These are phyloP conservation scores for Pseudomonodictys pantanalensis DNA, from an alignment of 495 filamentous ascomycete genomes.

Conservation along the genomic window DNA sequence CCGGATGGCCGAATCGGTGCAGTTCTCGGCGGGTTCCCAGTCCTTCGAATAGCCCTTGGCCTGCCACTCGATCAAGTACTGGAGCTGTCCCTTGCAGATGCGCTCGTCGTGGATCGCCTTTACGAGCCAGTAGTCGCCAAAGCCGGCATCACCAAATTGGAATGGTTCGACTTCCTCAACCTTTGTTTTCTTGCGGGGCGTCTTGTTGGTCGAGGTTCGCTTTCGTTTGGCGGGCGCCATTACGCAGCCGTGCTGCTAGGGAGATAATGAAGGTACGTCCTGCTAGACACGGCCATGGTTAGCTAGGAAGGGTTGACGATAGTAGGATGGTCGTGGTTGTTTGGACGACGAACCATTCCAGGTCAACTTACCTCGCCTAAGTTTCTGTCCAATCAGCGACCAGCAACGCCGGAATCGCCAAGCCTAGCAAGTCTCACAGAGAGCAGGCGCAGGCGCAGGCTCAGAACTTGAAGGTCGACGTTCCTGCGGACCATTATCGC, in stretches of 20 bases:
- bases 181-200: background rate
- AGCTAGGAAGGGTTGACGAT: background rate
- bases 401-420: no score
- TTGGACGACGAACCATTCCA: background rate
- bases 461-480: no score
- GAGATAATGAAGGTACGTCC: background rate
- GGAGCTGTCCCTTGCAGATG: background rate
- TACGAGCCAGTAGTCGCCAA: background rate
- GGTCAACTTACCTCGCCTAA: no score
- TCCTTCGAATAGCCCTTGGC: background rate
- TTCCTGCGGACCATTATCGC: no score
- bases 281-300: conserved; percentile 2
- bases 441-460: no score
- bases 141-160: background rate
- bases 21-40: conserved; percentile 10
- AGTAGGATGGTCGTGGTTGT: background rate
- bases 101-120: background rate
- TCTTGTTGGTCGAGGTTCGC: background rate
- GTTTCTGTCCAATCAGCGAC: no score
- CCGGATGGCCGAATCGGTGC: background rate
- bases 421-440: no score
- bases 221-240: conserved; percentile 10
- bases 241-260: conserved; percentile 4
- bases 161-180: background rate
- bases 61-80: conserved; percentile 14